These are phyloP conservation scores for Powellomyces hirtus DNA, from an alignment of 192 early-diverging fungal genomes.

Conservation along the genomic window DNA sequence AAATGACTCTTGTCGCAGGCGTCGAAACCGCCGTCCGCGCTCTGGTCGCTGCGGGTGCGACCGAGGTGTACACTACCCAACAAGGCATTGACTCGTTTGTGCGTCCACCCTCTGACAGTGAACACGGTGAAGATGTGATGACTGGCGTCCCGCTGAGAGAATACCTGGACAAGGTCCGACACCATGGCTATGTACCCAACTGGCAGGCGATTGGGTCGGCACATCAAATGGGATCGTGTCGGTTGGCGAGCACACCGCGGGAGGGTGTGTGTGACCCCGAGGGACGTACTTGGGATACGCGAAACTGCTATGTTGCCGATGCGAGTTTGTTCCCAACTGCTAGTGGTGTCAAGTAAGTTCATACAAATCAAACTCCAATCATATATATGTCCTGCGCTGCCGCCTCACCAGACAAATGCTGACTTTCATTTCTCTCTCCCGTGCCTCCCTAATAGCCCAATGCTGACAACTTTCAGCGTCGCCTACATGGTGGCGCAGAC, in stretches of 20 bases:
- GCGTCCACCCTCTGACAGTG: background rate
- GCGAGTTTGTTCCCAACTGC: constrained; percentile 70
- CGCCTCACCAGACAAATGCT: too few relatives aligned
- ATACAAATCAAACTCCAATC: too few relatives aligned
- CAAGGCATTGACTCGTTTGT: constrained; percentile 32
- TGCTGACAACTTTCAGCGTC: constrained; percentile 22
- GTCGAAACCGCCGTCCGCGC: constrained; percentile 43
- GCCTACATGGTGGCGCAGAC: constrained; percentile 25
- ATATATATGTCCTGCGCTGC: background rate
- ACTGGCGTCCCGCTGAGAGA: constrained; percentile 23
- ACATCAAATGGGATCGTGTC: constrained; percentile 64
- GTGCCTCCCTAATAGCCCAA: constrained; percentile 12
- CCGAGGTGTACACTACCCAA: constrained; percentile 54
- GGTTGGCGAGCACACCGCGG: constrained; percentile 61
- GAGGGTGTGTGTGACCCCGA: constrained; percentile 61
- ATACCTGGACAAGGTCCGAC: constrained; percentile 31
- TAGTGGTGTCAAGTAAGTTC: constrained; percentile 63
- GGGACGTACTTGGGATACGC: constrained; percentile 73
- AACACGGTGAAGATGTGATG: background rate
- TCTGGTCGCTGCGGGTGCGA: constrained; percentile 67
- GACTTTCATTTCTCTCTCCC: background rate
- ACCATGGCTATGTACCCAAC: constrained; percentile 25
- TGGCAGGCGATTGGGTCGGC: constrained; percentile 46
- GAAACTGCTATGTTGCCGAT: constrained; percentile 72
- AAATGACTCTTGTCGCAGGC: constrained; percentile 43